phyloP scores from a whole-genome alignment of 192 early-diverging fungal genomes.

The Coemansia sp. region DNA sequence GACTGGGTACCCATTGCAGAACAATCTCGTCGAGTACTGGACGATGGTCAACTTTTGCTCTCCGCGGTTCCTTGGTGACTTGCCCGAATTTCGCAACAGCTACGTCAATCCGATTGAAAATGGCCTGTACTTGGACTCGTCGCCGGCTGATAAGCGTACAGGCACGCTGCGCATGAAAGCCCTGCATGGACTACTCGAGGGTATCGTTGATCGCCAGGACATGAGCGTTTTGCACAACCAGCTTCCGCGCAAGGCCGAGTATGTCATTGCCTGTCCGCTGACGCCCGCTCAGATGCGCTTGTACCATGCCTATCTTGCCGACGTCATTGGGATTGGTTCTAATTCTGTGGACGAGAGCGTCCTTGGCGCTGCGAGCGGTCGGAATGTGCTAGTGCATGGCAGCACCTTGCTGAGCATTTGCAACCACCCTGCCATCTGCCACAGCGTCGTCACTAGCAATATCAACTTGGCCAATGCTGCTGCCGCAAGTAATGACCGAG shows the following conservation, averaged over 20 bases:
- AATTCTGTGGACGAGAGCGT: not conserved
- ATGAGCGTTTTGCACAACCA: constrained; percentile 51
- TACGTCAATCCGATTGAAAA: constrained; percentile 64
- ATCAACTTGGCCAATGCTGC: not conserved
- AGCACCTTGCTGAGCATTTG: constrained; percentile 53
- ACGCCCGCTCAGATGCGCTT: constrained; percentile 56
- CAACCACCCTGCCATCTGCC: constrained; percentile 64
- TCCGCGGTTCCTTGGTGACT: constrained; percentile 60
- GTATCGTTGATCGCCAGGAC: constrained; percentile 63
- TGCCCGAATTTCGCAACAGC: constrained; percentile 54
- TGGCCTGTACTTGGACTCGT: constrained; percentile 58
- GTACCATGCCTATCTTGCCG: constrained; percentile 54
- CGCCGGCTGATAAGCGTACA: constrained; percentile 8
- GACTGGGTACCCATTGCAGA: constrained; percentile 86
- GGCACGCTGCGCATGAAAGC: constrained; percentile 51
- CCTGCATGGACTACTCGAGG: constrained; percentile 63
- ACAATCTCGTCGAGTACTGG: constrained; percentile 77
- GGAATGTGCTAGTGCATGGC: constrained; percentile 24
- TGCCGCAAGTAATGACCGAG: not conserved
- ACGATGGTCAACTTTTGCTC: constrained; percentile 75
- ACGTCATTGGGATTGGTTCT: not conserved
- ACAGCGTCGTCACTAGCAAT: not conserved
- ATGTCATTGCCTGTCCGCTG: constrained; percentile 63
- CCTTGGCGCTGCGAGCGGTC: not conserved
- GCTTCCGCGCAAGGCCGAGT: constrained; percentile 72